phyloP scores from a whole-genome alignment of 768 basidiomycete genomes.

The Auricularia sp. region DNA sequence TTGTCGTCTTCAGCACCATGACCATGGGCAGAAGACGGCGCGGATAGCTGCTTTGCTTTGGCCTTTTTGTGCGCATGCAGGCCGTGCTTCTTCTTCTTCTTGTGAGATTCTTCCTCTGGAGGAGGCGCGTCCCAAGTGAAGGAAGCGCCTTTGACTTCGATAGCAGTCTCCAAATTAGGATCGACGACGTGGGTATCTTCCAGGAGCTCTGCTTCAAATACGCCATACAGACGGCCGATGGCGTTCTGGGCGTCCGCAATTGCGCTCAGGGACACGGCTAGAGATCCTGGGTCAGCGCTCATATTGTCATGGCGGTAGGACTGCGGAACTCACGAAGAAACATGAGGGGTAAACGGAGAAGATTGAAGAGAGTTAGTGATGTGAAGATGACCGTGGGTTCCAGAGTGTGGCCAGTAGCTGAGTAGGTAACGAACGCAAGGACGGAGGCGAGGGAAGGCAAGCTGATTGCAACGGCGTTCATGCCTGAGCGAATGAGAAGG shows the following conservation, averaged over 20 bases:
- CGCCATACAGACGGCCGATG: conserved; percentile 57
- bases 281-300: conserved; percentile 7
- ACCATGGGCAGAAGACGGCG: conserved; percentile 15
- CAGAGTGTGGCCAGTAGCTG: conserved; percentile 55
- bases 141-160: conserved; percentile 55
- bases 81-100: conserved; percentile 26
- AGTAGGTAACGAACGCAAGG: conserved; percentile 56
- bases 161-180: conserved; percentile 43
- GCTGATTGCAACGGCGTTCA: conserved; percentile 58
- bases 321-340: conserved; percentile 38
- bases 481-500: conserved; percentile 52
- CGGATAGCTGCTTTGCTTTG: conserved; percentile 15
- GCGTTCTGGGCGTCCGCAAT: conserved; percentile 81
- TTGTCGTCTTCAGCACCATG: too few relatives aligned
- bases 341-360: conserved; percentile 76
- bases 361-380: conserved; percentile 74
- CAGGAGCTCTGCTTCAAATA: conserved; percentile 77
- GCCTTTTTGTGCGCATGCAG: conserved; percentile 26
- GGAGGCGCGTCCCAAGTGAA: conserved; percentile 85
- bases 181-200: conserved; percentile 49
- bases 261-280: conserved; percentile 59
- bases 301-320: background rate
- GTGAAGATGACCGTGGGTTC: conserved; percentile 70
- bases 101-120: conserved; percentile 29
- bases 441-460: conserved; percentile 75